Percentiles rank a stretch among this genome's conserved stretches.
These are phyloP conservation scores for Raphanus sativus DNA, from an alignment of 345 rosid species.

Conservation along the genomic window DNA sequence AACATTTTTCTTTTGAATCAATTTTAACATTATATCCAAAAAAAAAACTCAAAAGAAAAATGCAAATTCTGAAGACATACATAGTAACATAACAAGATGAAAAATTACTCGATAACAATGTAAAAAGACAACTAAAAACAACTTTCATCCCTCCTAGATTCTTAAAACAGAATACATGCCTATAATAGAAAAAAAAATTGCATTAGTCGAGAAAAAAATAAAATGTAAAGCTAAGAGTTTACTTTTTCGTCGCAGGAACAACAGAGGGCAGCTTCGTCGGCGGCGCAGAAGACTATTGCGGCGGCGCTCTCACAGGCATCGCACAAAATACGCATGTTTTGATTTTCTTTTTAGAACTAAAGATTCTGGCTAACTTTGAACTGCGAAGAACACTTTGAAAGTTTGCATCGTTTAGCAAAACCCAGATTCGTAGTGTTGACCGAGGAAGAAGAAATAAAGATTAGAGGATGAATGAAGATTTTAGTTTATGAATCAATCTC, in stretches of 20 bases:
- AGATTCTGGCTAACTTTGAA: not conserved
- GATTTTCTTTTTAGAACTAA: not conserved
- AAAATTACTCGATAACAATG: not conserved
- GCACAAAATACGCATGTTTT: slow-evolving; percentile 72
- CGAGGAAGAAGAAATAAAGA: not conserved
- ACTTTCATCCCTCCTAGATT: not conserved
- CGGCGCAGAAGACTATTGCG: slow-evolving; percentile 86
- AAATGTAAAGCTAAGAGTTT: not conserved
- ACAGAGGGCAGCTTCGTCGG: slow-evolving; percentile 88
- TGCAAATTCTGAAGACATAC: not conserved
- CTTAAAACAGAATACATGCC: not conserved
- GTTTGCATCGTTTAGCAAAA: slow-evolving; percentile 4
- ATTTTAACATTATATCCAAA: too few relatives aligned
- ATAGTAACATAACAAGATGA: slow-evolving; percentile 1
- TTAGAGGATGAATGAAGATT: not conserved
- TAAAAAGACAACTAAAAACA: not conserved
- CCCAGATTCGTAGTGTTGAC: not conserved
- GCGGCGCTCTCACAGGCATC: slow-evolving; percentile 88
- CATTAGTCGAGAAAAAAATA: not conserved
- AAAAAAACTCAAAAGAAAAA: not conserved
- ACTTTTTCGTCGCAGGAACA: slow-evolving; percentile 75
- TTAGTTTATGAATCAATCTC: not conserved
- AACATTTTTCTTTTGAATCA: too few relatives aligned
- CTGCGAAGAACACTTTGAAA: not conserved
- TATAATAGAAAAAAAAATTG: not conserved